Evolutionary conservation across 2,329 filamentous ascomycete genomes (phyloP).

Genomic region (Tolypocladium nubicola): DNA sequence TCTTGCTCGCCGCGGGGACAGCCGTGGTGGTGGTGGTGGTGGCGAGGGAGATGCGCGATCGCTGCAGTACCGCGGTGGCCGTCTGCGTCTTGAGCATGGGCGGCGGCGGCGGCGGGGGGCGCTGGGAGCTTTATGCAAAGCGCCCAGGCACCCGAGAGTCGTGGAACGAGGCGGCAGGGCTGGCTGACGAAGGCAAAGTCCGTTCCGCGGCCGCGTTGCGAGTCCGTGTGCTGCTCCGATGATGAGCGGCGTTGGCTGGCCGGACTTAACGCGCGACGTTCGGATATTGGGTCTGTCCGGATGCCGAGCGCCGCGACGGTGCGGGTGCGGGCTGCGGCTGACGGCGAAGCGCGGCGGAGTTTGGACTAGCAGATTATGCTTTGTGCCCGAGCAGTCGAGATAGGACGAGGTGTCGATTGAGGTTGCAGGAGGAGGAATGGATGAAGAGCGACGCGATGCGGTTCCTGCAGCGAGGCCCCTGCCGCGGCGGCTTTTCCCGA

Average conservation of each 20-base stretch:
- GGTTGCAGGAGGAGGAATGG: background rate
- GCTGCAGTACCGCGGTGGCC: constrained; percentile 26
- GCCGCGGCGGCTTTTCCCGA: background rate
- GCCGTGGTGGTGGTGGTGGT: constrained; percentile 11
- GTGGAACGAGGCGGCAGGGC: background rate
- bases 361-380: background rate
- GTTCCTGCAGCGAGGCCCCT: background rate
- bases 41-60: constrained; percentile 27
- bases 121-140: background rate
- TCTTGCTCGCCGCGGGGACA: constrained; percentile 9
- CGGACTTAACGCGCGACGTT: constrained; percentile 7
- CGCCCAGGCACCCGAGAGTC: background rate
- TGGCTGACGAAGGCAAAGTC: background rate
- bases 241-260: background rate
- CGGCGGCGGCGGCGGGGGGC: constrained; percentile 7
- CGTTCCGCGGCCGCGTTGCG: background rate
- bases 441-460: background rate
- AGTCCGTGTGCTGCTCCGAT: background rate
- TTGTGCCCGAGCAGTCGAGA: background rate
- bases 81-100: constrained; percentile 35
- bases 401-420: background rate
- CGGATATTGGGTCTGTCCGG: constrained; percentile 9
- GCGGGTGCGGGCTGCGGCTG: background rate
- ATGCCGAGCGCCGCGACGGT: background rate
- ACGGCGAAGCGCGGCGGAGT: background rate